A percentile compares a stretch with the other conserved stretches of the same genome.
Evolutionary conservation across 306 rosid genomes (phyloP).

Genomic region (Vicia sativa): DNA sequence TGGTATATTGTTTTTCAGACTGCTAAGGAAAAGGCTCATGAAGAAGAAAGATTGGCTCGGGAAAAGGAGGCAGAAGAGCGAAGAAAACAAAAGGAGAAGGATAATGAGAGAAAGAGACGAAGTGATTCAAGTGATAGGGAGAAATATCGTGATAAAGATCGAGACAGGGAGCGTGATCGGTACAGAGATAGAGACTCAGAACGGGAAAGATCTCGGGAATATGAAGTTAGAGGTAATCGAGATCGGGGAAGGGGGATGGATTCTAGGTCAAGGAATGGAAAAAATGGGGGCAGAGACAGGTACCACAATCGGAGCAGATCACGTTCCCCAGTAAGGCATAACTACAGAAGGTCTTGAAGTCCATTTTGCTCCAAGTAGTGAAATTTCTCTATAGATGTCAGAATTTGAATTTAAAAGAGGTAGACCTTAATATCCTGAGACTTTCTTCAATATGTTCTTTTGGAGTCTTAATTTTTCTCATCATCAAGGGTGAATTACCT

Average conservation of each 20-base stretch:
- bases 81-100: constrained; percentile 84
- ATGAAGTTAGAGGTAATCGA: constrained; percentile 70
- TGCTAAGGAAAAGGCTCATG: constrained; percentile 80
- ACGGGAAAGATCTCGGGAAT: constrained; percentile 75
- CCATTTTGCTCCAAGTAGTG: constrained; percentile 68
- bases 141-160: constrained; percentile 65
- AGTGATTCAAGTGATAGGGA: constrained; percentile 84
- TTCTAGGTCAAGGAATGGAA: constrained; percentile 81
- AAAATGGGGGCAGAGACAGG: constrained; percentile 81
- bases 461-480: constrained; percentile 58
- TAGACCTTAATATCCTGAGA: constrained; percentile 76
- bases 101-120: constrained; percentile 61
- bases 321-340: constrained; percentile 77
- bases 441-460: constrained; percentile 66
- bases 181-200: constrained; percentile 70
- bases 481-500: constrained; percentile 77
- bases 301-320: constrained; percentile 85
- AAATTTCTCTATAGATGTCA: constrained; percentile 72
- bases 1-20: constrained; percentile 53
- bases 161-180: constrained; percentile 75
- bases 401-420: constrained; percentile 86
- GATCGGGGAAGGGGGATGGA: constrained; percentile 74
- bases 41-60: constrained; percentile 80
- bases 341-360: constrained; percentile 77
- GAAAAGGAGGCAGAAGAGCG: constrained; percentile 91